Conservation (phyloP, 805 yeast species). For the Starmerella potacharoeniae region DNA sequence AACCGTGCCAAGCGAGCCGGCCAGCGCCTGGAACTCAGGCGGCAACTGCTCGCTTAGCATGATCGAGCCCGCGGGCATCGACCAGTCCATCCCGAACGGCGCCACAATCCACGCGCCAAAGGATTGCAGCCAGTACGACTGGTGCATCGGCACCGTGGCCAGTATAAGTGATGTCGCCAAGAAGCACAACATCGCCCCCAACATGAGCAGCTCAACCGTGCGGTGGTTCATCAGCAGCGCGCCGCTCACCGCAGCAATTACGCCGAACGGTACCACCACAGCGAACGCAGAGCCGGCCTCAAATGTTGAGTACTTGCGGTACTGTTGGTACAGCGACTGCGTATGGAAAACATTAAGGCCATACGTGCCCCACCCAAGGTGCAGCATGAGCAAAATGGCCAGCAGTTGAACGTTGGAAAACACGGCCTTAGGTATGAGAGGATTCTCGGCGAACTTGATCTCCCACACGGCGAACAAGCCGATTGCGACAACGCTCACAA, state of each 20-base stretch:
- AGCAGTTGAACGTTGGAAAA: conserved; percentile 33
- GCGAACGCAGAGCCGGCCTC: conserved; percentile 36
- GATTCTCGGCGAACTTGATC: conserved; percentile 53
- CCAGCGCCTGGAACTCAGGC: conserved; percentile 57
- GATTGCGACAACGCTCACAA: conserved; percentile 47
- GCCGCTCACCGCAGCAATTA: conserved; percentile 43
- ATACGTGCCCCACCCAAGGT: conserved; percentile 50
- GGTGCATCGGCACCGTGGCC: conserved; percentile 37
- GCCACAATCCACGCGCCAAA: conserved; percentile 45
- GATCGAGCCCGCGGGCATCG: conserved; percentile 62
- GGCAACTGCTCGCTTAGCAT: conserved; percentile 51
- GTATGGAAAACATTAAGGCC: conserved; percentile 60
- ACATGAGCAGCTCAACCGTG: conserved; percentile 41
- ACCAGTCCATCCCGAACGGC: conserved; percentile 65
- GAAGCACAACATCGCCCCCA: conserved; percentile 43
- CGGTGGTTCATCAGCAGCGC: conserved; percentile 38
- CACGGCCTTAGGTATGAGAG: conserved; percentile 37
- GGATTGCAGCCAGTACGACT: conserved; percentile 46
- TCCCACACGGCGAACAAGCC: conserved; percentile 5
- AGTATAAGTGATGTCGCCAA: conserved; percentile 21
- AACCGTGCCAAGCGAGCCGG: conserved; percentile 60
- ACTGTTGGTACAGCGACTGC: conserved; percentile 40
- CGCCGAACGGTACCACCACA: conserved; percentile 42
- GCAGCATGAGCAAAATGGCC: conserved; percentile 37
- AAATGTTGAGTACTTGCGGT: conserved; percentile 40